Evolutionary conservation across 139 green algal species (phyloP).

Genomic region (Micromonas pusilla): DNA sequence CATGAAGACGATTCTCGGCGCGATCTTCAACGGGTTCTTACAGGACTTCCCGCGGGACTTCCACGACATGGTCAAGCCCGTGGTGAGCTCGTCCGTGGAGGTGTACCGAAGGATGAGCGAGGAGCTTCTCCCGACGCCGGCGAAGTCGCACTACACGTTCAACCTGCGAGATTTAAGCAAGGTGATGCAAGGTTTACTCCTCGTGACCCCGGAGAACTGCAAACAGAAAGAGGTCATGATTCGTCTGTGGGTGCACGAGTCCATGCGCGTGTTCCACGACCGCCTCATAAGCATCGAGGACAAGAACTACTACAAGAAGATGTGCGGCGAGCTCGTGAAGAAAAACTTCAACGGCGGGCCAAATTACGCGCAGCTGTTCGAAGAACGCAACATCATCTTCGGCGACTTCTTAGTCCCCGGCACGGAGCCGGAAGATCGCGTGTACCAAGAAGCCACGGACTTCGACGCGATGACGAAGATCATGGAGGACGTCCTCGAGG

Average conservation of each 20-base stretch:
- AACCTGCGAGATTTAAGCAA: constrained; percentile 73
- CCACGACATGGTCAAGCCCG: constrained; percentile 37
- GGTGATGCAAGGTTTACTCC: constrained; percentile 71
- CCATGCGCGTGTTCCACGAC: constrained; percentile 71
- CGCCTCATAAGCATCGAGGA: constrained; percentile 66
- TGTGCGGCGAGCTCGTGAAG: constrained; percentile 57
- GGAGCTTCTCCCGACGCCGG: constrained; percentile 50
- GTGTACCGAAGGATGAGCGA: constrained; percentile 50
- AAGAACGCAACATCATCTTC: constrained; percentile 37
- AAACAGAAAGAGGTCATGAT: constrained; percentile 44
- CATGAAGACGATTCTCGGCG: constrained; percentile 66
- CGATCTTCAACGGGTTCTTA: constrained; percentile 71
- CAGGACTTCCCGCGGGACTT: constrained; percentile 53
- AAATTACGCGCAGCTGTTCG: constrained; percentile 45
- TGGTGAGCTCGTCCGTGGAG: constrained; percentile 63
- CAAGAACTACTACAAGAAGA: constrained; percentile 56
- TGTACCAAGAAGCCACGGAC: constrained; percentile 60
- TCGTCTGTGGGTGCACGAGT: constrained; percentile 73
- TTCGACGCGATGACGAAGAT: constrained; percentile 39
- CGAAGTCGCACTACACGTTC: constrained; percentile 77
- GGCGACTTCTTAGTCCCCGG: constrained; percentile 42
- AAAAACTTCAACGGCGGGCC: constrained; percentile 62
- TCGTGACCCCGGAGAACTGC: constrained; percentile 48
- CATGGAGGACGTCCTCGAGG: constrained; percentile 64
- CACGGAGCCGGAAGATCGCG: constrained; percentile 30